Base-by-base conservation (phyloP, 2,329 filamentous ascomycete species). In the Alternaria sp. region DNA sequence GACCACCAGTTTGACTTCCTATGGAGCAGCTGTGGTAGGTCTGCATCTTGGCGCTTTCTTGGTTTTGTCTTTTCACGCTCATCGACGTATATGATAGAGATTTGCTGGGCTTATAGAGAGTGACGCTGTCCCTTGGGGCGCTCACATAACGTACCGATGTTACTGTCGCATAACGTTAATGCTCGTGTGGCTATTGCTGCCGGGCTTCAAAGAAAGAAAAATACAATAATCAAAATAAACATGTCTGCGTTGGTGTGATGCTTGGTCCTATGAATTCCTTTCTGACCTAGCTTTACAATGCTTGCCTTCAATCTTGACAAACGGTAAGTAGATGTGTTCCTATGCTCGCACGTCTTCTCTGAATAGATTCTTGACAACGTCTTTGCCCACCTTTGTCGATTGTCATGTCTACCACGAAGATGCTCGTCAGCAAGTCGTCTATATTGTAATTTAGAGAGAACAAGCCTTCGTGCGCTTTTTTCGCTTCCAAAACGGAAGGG, bases 21-120 rank as follows among this genome's bases (percentile, higher is more conserved):
- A 51, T 59, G 58, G 61, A 57, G 56, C 49, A 51, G 65, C 69
- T 71, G 71, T 37, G 72, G 72, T 72, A 75, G 72, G 72, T 68
- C 67, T 66, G 67, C 71, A 73, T 71, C 49, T 18, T 45, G 37
- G 57, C 33, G 46, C 18, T 58, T 50, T 26, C 49, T 23, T 30
- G 21, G 41, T 20, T 47, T 23, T 3, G 41, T 51, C 43, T 44
- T 14, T 55, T 56, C n/a, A 28, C 53, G 53, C 53, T 26, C 37
- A 37, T 26, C 46, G 46, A 25, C 21, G 15, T 49, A 18, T 1
- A 23, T 49, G 46, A 49, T 18, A 50, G 0, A 1, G 43, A 45
- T 11, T 53, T 37, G 10, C 14, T 41, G 26, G 12, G 55, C 26
- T 30, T 26, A 55, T 61, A 30, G 21, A 46, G 26, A 33, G 30